Evolutionary conservation across 495 filamentous ascomycete species (phyloP).

Genomic region (Clohesyomyces aquaticus): DNA sequence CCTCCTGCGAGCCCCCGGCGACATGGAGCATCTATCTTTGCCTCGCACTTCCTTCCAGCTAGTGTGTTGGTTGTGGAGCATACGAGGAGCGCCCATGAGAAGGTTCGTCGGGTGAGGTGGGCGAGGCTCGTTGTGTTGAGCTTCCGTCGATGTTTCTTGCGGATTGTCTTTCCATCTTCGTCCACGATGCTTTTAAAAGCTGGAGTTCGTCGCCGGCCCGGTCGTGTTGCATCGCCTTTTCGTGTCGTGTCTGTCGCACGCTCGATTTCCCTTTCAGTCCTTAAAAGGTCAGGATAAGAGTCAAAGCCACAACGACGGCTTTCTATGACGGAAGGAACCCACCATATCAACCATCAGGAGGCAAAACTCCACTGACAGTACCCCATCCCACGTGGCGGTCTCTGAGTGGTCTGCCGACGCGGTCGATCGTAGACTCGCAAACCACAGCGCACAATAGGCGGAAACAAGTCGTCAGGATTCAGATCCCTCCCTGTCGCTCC

Average conservation of each 20-base stretch:
- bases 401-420: slow-evolving; percentile 41
- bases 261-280: slow-evolving; percentile 13
- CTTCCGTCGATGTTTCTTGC: too few species aligned
- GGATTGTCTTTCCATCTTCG: slow-evolving; percentile 13
- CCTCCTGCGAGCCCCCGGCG: slow-evolving; percentile 8
- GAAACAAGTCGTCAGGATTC: slow-evolving; percentile 26
- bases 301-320: slow-evolving; percentile 5
- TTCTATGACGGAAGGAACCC: slow-evolving; percentile 13
- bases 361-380: slow-evolving; percentile 17
- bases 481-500: slow-evolving; percentile 21
- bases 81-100: too few species aligned
- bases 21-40: too few species aligned
- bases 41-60: too few species aligned
- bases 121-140: too few species aligned
- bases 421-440: slow-evolving; percentile 34
- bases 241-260: slow-evolving; percentile 20
- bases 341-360: slow-evolving; percentile 36
- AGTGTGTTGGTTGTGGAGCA: too few species aligned
- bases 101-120: too few species aligned
- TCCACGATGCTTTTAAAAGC: background rate
- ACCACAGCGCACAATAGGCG: slow-evolving; percentile 20
- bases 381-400: slow-evolving; percentile 42
- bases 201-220: slow-evolving; percentile 26
- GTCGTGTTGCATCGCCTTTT: slow-evolving; percentile 29
- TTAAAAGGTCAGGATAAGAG: slow-evolving; percentile 26